Percentiles rank a stretch among this genome's conserved stretches.
phyloP scores from a whole-genome alignment of 495 filamentous ascomycete genomes.

The Xylaria venustula region DNA sequence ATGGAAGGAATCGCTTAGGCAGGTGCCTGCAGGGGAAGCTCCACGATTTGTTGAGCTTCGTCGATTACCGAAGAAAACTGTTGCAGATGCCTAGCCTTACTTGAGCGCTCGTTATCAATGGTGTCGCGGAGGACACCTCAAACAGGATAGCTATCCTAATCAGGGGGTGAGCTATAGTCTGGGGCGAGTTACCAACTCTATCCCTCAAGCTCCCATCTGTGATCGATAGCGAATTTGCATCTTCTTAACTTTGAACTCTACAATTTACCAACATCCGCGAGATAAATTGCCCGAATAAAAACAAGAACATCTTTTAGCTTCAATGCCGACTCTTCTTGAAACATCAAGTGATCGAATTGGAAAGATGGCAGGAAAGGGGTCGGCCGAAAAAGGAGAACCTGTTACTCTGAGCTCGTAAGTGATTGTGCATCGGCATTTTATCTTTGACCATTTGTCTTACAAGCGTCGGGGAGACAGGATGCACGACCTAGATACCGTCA shows the following conservation, averaged over 20 bases:
- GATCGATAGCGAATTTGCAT: no score
- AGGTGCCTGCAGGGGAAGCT: constrained; percentile 9
- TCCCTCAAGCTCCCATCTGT: no score
- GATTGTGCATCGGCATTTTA: neutral
- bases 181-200: neutral
- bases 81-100: neutral
- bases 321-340: neutral
- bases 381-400: constrained; percentile 15
- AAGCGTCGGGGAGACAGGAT: constrained; percentile 14
- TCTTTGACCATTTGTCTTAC: neutral
- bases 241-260: neutral
- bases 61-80: neutral
- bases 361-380: constrained; percentile 21
- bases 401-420: constrained; percentile 21
- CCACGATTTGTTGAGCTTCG: constrained; percentile 4
- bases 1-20: neutral
- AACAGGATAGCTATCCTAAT: neutral
- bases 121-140: neutral
- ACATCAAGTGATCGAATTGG: neutral
- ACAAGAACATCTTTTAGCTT: neutral
- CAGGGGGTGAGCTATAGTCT: neutral
- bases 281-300: neutral
- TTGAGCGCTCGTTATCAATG: neutral
- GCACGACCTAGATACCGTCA: constrained; percentile 34
- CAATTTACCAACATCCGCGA: neutral